A percentile compares a stretch with the other conserved stretches of the same genome.
phyloP scores from a whole-genome alignment of 495 filamentous ascomycete species.

The Penicillium robsamsonii region DNA sequence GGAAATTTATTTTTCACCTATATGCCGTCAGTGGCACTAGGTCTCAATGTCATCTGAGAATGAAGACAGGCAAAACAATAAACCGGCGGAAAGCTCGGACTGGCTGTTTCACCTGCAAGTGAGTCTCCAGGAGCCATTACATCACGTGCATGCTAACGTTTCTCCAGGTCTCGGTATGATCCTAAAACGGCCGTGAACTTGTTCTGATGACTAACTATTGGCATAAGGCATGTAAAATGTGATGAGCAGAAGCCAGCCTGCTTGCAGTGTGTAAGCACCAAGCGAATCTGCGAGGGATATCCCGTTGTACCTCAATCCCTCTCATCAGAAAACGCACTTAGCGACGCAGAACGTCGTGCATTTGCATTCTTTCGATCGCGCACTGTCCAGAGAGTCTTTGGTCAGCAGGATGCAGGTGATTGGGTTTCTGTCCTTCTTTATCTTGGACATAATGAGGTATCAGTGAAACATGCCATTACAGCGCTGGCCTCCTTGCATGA shows the following conservation, averaged over 20 bases:
- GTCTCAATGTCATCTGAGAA: not conserved
- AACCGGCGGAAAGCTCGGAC: too few relatives aligned
- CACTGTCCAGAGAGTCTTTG: conserved; percentile 8
- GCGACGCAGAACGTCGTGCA: conserved; percentile 8
- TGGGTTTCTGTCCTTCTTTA: conserved; percentile 8
- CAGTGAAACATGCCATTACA: conserved; percentile 13
- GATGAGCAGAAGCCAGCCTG: conserved; percentile 10
- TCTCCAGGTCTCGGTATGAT: too few relatives aligned
- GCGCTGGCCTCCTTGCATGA: conserved; percentile 19
- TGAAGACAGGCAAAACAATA: too few relatives aligned
- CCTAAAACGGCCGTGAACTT: too few relatives aligned
- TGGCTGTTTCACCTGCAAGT: too few relatives aligned
- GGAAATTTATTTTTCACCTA: too few relatives aligned
- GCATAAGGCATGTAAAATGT: conserved; percentile 7
- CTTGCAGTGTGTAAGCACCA: not conserved
- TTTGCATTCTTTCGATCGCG: conserved; percentile 8
- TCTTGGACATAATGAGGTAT: conserved; percentile 1
- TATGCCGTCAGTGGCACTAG: too few relatives aligned
- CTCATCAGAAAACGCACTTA: not conserved
- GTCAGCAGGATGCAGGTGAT: conserved; percentile 5
- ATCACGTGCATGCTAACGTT: too few relatives aligned
- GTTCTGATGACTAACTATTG: not conserved
- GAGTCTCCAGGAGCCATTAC: too few relatives aligned
- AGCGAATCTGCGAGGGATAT: conserved; percentile 14
- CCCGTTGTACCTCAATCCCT: not conserved